Evolutionary conservation across 208 protist species (phyloP).

Genomic region (Trypanosoma boissoni): DNA sequence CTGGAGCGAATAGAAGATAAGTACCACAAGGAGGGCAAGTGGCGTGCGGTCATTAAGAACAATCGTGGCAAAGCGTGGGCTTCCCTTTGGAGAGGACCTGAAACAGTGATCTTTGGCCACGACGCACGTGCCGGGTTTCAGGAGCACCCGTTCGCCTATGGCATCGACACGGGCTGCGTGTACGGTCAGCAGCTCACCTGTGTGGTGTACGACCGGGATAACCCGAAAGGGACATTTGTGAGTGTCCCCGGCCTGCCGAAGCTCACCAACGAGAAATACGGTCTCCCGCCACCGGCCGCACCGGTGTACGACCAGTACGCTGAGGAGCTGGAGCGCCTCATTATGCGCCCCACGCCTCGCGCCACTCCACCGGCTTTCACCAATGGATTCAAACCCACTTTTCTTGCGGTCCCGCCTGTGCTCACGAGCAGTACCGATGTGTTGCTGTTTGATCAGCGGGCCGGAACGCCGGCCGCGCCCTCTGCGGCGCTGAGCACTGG

Average conservation of each 20-base stretch:
- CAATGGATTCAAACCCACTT: conserved; percentile 25
- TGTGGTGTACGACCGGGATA: conserved; percentile 52
- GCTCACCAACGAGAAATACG: conserved; percentile 58
- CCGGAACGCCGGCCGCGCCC: not conserved
- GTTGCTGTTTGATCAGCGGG: not conserved
- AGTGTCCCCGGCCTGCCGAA: conserved; percentile 68
- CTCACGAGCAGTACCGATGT: not conserved
- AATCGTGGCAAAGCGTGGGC: conserved; percentile 61
- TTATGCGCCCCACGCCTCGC: conserved; percentile 59
- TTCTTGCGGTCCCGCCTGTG: conserved; percentile 32
- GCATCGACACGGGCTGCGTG: conserved; percentile 90
- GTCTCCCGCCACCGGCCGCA: conserved; percentile 62
- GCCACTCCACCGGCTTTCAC: conserved; percentile 25
- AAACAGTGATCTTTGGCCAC: conserved; percentile 88
- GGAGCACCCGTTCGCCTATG: conserved; percentile 56
- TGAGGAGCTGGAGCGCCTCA: conserved; percentile 42
- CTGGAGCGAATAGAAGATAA: conserved; percentile 43
- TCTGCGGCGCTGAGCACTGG: not conserved
- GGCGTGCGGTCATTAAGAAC: conserved; percentile 61
- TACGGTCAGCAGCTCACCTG: conserved; percentile 84
- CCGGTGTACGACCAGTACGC: conserved; percentile 72
- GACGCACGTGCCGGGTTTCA: conserved; percentile 83
- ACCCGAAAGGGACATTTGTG: conserved; percentile 50
- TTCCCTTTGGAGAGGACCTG: conserved; percentile 70
- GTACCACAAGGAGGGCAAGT: conserved; percentile 23